Conservation (phyloP, 176 grass and related monocot species). For the Avena eriantha region DNA sequence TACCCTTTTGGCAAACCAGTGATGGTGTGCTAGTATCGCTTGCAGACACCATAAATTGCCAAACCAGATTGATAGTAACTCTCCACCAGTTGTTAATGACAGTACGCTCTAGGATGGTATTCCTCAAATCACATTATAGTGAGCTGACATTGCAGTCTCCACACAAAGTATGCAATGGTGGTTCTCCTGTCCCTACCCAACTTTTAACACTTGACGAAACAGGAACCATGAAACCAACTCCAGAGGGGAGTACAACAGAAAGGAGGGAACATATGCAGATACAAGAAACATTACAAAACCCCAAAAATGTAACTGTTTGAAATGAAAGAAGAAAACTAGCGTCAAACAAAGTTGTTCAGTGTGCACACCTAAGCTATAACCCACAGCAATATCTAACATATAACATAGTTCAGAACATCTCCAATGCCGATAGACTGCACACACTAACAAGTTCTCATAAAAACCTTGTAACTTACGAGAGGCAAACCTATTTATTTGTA, state of each 20-base stretch:
- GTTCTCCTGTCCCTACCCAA: slow-evolving; percentile 43
- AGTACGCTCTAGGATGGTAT: slow-evolving; percentile 4
- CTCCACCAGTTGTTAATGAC: slow-evolving; percentile 43
- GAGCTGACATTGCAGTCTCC: slow-evolving; percentile 38
- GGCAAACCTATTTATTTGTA: neutral
- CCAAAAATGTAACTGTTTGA: neutral
- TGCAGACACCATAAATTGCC: slow-evolving; percentile 36
- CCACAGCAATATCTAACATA: neutral
- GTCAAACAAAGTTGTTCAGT: neutral
- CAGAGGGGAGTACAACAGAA: neutral
- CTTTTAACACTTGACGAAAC: slow-evolving; percentile 36
- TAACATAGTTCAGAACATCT: neutral
- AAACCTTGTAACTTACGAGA: neutral
- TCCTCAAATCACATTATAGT: slow-evolving; percentile 47
- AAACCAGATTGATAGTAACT: slow-evolving; percentile 41
- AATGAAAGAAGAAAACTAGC: neutral
- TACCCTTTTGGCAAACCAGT: slow-evolving; percentile 9
- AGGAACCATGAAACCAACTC: slow-evolving; percentile 23
- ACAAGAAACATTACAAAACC: neutral
- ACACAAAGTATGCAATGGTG: slow-evolving; percentile 34
- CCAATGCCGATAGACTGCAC: neutral
- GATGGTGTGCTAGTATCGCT: slow-evolving; percentile 17
- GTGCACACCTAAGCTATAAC: neutral
- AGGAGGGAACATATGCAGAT: neutral
- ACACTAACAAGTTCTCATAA: neutral